Percentiles rank a stretch among this genome's conserved stretches.
Evolutionary conservation across 208 protist species (phyloP).

Genomic region (Leishmania martiniquensis): DNA sequence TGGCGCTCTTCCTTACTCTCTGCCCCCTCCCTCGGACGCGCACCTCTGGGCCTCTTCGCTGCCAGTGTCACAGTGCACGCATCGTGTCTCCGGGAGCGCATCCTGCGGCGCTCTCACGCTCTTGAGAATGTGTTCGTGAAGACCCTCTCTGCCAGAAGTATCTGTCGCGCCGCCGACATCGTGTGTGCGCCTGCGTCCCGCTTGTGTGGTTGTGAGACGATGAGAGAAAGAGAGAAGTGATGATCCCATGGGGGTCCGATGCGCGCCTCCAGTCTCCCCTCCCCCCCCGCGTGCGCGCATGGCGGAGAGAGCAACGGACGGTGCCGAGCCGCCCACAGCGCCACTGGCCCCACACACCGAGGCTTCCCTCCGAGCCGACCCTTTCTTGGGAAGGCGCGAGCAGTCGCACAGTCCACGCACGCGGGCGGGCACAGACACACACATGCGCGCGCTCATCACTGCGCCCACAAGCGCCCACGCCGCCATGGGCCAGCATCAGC

Average conservation of each 20-base stretch:
- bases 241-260: conserved; percentile 24
- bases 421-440: conserved; percentile 15
- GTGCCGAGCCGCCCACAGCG: conserved; percentile 30
- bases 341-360: conserved; percentile 23
- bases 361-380: conserved; percentile 15
- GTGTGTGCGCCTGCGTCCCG: not conserved
- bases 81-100: not conserved
- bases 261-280: conserved; percentile 7
- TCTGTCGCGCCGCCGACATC: conserved; percentile 3
- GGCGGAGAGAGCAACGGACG: conserved; percentile 13
- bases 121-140: not conserved
- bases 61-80: not conserved
- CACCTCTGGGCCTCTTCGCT: not conserved
- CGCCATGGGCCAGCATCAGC: conserved; percentile 8
- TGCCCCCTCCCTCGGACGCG: not conserved
- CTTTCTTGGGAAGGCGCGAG: conserved; percentile 11
- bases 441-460: conserved; percentile 2
- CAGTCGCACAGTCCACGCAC: conserved; percentile 23
- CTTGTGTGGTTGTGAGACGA: not conserved
- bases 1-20: not conserved
- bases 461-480: conserved; percentile 6
- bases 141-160: not conserved
- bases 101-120: not conserved
- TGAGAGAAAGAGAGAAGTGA: conserved; percentile 24
- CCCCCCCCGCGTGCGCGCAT: conserved; percentile 18